phyloP scores from a whole-genome alignment of 2,329 filamentous ascomycete genomes.

The Xylaria sp. region DNA sequence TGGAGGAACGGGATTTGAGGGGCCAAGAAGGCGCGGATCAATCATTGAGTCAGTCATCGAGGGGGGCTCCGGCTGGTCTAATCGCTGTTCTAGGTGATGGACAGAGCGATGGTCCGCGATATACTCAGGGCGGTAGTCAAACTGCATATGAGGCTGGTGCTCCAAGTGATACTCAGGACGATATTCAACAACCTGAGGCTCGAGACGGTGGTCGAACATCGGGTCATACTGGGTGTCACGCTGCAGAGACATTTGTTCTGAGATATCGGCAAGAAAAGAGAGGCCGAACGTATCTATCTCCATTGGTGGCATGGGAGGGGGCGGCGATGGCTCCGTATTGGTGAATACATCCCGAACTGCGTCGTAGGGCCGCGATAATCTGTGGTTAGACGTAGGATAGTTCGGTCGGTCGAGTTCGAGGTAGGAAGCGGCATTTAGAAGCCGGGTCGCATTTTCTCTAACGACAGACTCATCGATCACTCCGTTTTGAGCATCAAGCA shows the following conservation, averaged over 20 bases:
- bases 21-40: conserved; percentile 46
- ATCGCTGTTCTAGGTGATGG: conserved; percentile 30
- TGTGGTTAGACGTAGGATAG: conserved; percentile 33
- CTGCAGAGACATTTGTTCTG: conserved; percentile 41
- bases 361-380: conserved; percentile 56
- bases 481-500: not conserved
- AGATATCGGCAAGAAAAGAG: conserved; percentile 50
- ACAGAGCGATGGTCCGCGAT: conserved; percentile 27
- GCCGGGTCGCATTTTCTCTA: conserved; percentile 31
- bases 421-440: conserved; percentile 43
- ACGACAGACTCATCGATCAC: conserved; percentile 23
- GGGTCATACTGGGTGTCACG: conserved; percentile 32
- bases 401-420: conserved; percentile 39
- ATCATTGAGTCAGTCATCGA: conserved; percentile 44
- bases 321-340: conserved; percentile 46
- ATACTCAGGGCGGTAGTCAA: conserved; percentile 33
- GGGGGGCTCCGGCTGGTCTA: conserved; percentile 30
- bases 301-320: conserved; percentile 37
- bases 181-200: conserved; percentile 33
- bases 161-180: conserved; percentile 30
- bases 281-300: conserved; percentile 46
- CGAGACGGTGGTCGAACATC: conserved; percentile 31
- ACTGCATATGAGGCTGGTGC: conserved; percentile 23
- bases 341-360: conserved; percentile 59
- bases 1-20: conserved; percentile 37